Percentiles rank a stretch among this genome's conserved stretches.
Conservation (phyloP, 345 rosid genomes). For the Pistacia vera region DNA sequence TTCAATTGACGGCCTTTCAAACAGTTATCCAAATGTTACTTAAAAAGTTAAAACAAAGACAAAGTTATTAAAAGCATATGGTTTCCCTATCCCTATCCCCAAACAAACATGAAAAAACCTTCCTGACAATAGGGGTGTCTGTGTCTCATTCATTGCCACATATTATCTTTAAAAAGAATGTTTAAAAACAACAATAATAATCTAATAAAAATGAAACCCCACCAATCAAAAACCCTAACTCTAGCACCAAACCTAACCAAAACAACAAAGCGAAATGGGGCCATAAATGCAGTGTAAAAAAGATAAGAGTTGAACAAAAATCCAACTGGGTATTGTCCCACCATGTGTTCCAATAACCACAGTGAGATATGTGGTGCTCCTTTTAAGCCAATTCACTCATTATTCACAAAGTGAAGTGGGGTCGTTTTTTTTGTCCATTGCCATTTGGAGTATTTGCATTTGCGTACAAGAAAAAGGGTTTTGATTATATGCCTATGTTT, state of each 20-base stretch:
- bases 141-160: not conserved
- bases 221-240: not conserved
- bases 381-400: slow-evolving; percentile 18
- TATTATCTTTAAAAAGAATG: not conserved
- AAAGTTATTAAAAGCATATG: not conserved
- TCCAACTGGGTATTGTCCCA: slow-evolving; percentile 28
- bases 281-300: not conserved
- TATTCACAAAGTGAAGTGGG: not conserved
- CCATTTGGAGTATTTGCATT: not conserved
- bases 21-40: not conserved
- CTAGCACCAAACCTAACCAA: not conserved
- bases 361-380: not conserved
- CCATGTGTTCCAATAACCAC: slow-evolving; percentile 16
- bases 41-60: not conserved
- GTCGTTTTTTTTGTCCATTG: slow-evolving; percentile 8
- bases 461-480: not conserved
- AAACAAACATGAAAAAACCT: not conserved
- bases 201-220: not conserved
- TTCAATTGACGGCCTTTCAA: not conserved
- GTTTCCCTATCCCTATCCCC: too few relatives aligned
- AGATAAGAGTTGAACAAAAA: not conserved
- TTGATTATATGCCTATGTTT: not conserved
- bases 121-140: not conserved
- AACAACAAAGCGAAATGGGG: slow-evolving; percentile 6
- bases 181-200: not conserved